A percentile compares a stretch with the other conserved stretches of the same genome.
Conservation (phyloP, 768 basidiomycete species). For the Leucocoprinus sp. region DNA sequence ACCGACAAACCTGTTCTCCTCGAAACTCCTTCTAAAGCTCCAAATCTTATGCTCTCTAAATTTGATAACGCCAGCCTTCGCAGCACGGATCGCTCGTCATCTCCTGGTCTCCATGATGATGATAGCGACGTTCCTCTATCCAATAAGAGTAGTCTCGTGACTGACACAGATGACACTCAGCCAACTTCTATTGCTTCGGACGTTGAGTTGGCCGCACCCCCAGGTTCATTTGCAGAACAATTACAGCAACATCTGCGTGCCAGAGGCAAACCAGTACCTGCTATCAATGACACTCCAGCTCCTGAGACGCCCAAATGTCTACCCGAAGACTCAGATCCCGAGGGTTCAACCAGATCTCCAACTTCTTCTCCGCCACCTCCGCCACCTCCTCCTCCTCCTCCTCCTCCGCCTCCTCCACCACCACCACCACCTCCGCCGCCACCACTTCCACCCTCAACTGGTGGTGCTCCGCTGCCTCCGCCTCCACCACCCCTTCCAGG, state of each 20-base stretch:
- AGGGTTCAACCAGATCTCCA: slow-evolving; percentile 20
- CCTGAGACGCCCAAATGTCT: slow-evolving; percentile 17
- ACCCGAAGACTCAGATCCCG: slow-evolving; percentile 12
- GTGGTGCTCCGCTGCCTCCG: slow-evolving; percentile 17
- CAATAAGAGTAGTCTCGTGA: slow-evolving; percentile 25
- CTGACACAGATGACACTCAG: slow-evolving; percentile 44
- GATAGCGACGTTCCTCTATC: slow-evolving; percentile 54
- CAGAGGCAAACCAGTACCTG: slow-evolving; percentile 35
- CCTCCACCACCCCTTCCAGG: slow-evolving; percentile 27
- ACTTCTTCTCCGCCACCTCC: slow-evolving; percentile 25
- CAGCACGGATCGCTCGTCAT: slow-evolving; percentile 35
- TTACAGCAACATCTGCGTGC: slow-evolving; percentile 49
- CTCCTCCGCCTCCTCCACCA: slow-evolving; percentile 26
- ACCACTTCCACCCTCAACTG: slow-evolving; percentile 11
- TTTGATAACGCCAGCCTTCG: slow-evolving; percentile 30
- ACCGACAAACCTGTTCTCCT: slow-evolving; percentile 38
- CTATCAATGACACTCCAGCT: slow-evolving; percentile 27
- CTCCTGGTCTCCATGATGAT: slow-evolving; percentile 37
- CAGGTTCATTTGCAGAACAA: slow-evolving; percentile 53
- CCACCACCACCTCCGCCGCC: slow-evolving; percentile 19
- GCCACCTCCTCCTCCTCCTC: slow-evolving; percentile 29
- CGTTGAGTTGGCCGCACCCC: slow-evolving; percentile 26
- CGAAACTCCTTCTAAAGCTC: slow-evolving; percentile 31
- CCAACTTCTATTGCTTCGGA: slow-evolving; percentile 48
- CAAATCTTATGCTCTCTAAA: slow-evolving; percentile 35